These are phyloP conservation scores for Amaranthus hypochondriacus DNA, from an alignment of 148 eudicot species.

Conservation along the genomic window DNA sequence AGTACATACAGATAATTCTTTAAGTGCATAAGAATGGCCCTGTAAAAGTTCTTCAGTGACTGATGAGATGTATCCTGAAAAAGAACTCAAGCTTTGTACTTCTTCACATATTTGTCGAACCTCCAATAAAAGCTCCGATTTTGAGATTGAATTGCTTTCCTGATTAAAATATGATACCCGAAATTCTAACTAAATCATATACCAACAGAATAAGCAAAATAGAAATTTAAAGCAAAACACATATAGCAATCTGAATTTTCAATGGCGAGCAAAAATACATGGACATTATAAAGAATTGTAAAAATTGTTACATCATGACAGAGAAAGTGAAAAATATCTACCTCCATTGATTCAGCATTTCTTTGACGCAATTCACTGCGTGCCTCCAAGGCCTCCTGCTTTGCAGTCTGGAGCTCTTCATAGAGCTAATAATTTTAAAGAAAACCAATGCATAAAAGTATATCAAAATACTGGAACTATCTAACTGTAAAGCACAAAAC, in stretches of 20 bases:
- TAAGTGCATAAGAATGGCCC: constrained; percentile 32
- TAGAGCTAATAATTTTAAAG: constrained; percentile 39
- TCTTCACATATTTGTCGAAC: constrained; percentile 56
- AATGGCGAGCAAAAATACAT: background rate
- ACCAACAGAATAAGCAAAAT: background rate
- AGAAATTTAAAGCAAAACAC: background rate
- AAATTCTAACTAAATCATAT: background rate
- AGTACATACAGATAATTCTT: constrained; percentile 52
- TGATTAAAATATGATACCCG: constrained; percentile 29
- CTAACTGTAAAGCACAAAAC: background rate
- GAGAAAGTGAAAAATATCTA: constrained; percentile 20
- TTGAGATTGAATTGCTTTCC: constrained; percentile 42
- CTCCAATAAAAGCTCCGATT: constrained; percentile 43
- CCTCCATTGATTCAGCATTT: constrained; percentile 28
- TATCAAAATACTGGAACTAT: background rate
- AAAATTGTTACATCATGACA: constrained; percentile 10
- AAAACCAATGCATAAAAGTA: background rate
- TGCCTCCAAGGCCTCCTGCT: constrained; percentile 58
- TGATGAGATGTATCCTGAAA: constrained; percentile 39
- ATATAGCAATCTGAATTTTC: background rate
- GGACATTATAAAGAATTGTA: background rate
- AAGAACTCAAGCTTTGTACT: constrained; percentile 42
- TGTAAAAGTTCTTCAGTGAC: constrained; percentile 50
- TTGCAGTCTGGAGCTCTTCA: constrained; percentile 51
- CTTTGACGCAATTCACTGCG: constrained; percentile 35